Evolutionary conservation across 2,329 filamentous ascomycete genomes (phyloP), one percentile per base, ranked within the genome.

Genomic region (Alternaria triticimaculans): DNA sequence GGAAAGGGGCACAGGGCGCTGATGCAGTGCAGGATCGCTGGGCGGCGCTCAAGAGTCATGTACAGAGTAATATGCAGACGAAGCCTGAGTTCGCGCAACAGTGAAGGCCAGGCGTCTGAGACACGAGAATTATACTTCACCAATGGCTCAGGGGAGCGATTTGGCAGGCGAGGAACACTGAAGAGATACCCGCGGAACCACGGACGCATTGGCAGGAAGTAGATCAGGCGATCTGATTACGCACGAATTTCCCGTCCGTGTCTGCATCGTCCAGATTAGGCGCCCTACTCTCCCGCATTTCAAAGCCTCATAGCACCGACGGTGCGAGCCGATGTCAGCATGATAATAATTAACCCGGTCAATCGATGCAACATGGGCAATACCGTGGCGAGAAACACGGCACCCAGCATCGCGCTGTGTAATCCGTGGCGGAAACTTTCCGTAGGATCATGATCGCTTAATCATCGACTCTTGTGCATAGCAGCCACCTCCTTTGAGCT

Each of bases 31-130:
- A 68, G 66, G 78, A 73, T 58, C 74, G 92, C 59, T 97, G 93
- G 91, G 91, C 91, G 28, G 93, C 93, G 15, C 78, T 98, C 79
- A 88, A 94, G 72, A 89, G 85, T 10, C 96, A 95, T 76, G 96
- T 97, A 55, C 90, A 92, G 2, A 87, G 90, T 45, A 97, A 93
- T 1, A 93, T 97, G 89, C 93, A 97, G 82, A 91, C 93, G 80
- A 95, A 95, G 72, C 88, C 91, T 14, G 92, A 91, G 4, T 97
- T 97, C 76, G 64, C 57, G 8, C 72, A 74, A 58, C 73, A 65
- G 41, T 58, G 44, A 67, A 25, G 20, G 21, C 15, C 18, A 9
- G 21, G 21, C 20, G 28, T 44, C 9, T 53, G 30, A 25, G 20
- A 23, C 11, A 23, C 8, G 4, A 46, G 6, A 11, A 21, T 6